These are phyloP conservation scores for Cydonia oblonga DNA, from an alignment of 331 rosid species.

Conservation along the genomic window DNA sequence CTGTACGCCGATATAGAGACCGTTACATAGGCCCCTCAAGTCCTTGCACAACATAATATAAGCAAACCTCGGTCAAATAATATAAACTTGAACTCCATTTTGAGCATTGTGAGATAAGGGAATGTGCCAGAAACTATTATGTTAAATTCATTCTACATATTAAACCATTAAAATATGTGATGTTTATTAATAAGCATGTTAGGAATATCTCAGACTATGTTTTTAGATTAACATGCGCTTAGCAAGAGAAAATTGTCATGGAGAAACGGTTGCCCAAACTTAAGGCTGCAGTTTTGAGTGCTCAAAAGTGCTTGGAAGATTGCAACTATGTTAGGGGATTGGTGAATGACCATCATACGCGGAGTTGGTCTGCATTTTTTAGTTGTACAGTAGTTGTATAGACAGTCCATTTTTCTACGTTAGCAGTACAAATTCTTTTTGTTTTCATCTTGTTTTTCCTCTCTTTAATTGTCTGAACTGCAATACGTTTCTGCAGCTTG, in stretches of 20 bases:
- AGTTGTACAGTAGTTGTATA: not conserved
- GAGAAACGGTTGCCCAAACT: conserved; percentile 93
- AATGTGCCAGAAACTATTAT: no score
- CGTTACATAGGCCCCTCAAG: conserved; percentile 8
- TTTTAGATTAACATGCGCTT: conserved; percentile 10
- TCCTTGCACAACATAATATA: conserved; percentile 6
- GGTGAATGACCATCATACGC: conserved; percentile 41
- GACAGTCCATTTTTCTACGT: no score
- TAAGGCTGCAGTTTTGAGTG: conserved; percentile 51
- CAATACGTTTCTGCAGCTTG: no score
- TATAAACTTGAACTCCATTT: no score
- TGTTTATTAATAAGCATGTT: no score
- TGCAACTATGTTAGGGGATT: conserved; percentile 81
- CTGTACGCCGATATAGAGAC: conserved; percentile 36
- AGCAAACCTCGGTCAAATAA: no score
- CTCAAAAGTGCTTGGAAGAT: conserved; percentile 80
- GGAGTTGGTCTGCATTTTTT: not conserved
- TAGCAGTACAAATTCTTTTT: no score
- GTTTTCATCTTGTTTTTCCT: no score
- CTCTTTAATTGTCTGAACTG: no score
- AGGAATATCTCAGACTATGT: no score
- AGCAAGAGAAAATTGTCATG: conserved; percentile 63
- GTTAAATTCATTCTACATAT: not conserved
- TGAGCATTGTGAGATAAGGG: no score
- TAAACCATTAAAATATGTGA: no score